These are phyloP conservation scores for Vitis rupestris DNA, from an alignment of 164 flowering plant genomes.

Conservation along the genomic window DNA sequence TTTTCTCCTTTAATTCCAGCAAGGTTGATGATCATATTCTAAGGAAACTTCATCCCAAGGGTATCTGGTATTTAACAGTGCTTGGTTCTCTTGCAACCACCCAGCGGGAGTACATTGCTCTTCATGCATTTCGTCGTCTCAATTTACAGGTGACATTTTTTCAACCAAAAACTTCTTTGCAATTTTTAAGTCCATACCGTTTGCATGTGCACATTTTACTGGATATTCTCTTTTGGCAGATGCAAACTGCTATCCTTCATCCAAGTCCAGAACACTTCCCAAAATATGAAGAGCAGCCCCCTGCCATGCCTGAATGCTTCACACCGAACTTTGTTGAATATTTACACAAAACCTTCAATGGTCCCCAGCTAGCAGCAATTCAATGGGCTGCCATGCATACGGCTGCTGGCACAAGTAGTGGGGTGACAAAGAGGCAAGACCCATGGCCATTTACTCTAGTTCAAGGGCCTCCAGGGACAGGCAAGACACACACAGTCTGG, in stretches of 20 bases:
- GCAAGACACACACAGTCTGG: conserved; percentile 98
- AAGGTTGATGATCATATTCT: conserved; percentile 67
- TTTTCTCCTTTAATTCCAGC: conserved; percentile 32
- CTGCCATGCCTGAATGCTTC: conserved; percentile 97
- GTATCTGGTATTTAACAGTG: conserved; percentile 81
- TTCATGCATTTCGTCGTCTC: conserved; percentile 94
- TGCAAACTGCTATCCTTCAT: conserved; percentile 94
- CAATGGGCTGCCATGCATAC: conserved; percentile 99
- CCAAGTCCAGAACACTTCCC: conserved; percentile 94
- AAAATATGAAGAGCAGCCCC: conserved; percentile 85
- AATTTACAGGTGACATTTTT: conserved; percentile 60
- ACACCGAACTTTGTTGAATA: conserved; percentile 81
- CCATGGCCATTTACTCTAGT: conserved; percentile 99
- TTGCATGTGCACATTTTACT: neutral
- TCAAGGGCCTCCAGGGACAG: conserved; percentile 99
- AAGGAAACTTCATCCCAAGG: conserved; percentile 68
- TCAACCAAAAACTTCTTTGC: neutral
- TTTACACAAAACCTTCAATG: conserved; percentile 73
- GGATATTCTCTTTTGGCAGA: conserved; percentile 35
- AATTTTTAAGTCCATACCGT: neutral
- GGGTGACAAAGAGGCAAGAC: conserved; percentile 73
- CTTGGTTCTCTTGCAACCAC: conserved; percentile 97
- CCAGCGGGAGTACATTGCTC: conserved; percentile 90
- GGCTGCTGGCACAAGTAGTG: conserved; percentile 88
- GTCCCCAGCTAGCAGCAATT: conserved; percentile 89